phyloP scores from a whole-genome alignment of 1,284 basidiomycete genomes.

The Austroboletus niveus region DNA sequence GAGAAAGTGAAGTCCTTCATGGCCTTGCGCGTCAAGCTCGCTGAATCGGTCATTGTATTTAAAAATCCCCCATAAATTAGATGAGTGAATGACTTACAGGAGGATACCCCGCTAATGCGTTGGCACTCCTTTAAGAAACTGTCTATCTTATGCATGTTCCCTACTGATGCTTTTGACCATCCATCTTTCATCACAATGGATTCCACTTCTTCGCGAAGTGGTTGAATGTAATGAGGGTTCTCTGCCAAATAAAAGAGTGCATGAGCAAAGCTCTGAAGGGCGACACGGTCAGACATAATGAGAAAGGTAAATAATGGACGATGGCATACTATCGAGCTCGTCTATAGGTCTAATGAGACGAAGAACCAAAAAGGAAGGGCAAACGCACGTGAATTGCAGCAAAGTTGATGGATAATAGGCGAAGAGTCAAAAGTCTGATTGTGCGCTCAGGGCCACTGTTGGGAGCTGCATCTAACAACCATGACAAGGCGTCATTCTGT shows the following conservation, averaged over 20 bases:
- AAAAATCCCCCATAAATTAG: too few relatives aligned
- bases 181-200: constrained; percentile 30
- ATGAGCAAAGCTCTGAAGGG: constrained; percentile 29
- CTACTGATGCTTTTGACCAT: constrained; percentile 41
- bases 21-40: too few relatives aligned
- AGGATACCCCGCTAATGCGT: neutral
- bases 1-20: constrained; percentile 32
- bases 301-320: neutral
- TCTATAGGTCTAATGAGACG: neutral
- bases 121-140: constrained; percentile 43
- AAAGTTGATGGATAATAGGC: constrained; percentile 38
- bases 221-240: constrained; percentile 36
- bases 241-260: constrained; percentile 37
- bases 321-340: neutral
- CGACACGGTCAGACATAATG: neutral
- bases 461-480: constrained; percentile 42
- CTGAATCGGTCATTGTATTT: neutral
- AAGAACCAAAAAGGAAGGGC: neutral
- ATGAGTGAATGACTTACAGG: constrained; percentile 3
- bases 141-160: constrained; percentile 43
- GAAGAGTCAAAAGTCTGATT: constrained; percentile 27
- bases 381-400: constrained; percentile 34
- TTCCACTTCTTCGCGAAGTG: constrained; percentile 45
- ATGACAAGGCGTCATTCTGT: constrained; percentile 35
- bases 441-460: constrained; percentile 24